These are phyloP conservation scores for Chaetomium globosum DNA, from an alignment of 2,329 filamentous ascomycete species.

Conservation along the genomic window DNA sequence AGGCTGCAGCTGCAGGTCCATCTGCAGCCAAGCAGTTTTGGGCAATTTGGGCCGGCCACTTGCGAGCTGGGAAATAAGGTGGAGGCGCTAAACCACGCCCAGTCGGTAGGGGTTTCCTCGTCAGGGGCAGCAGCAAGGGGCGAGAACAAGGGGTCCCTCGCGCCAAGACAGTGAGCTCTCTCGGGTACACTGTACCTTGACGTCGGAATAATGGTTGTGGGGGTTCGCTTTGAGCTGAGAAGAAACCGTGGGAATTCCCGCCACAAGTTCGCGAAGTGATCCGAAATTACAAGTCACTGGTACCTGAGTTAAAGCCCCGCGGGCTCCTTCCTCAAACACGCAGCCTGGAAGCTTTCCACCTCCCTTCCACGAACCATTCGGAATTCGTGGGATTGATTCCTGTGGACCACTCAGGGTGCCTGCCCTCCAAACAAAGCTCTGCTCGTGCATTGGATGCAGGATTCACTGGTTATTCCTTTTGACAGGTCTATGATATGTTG, in stretches of 20 bases:
- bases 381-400: not conserved
- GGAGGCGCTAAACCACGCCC: constrained; percentile 25
- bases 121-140: constrained; percentile 3
- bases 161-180: constrained; percentile 16
- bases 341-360: not conserved
- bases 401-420: not conserved
- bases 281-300: not conserved
- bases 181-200: not conserved
- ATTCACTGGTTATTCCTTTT: not conserved
- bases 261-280: not conserved
- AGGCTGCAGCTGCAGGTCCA: constrained; percentile 27
- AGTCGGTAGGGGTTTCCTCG: not conserved
- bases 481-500: not conserved
- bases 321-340: constrained; percentile 5
- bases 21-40: constrained; percentile 30
- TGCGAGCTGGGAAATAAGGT: constrained; percentile 36
- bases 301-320: not conserved
- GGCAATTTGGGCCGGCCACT: constrained; percentile 29
- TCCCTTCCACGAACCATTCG: not conserved
- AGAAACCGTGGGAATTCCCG: not conserved
- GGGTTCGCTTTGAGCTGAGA: not conserved
- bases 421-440: not conserved
- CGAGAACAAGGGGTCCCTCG: not conserved
- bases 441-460: constrained; percentile 13
- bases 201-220: not conserved